phyloP scores from a whole-genome alignment of 768 basidiomycete species.

The Podaxis mareebaensis region DNA sequence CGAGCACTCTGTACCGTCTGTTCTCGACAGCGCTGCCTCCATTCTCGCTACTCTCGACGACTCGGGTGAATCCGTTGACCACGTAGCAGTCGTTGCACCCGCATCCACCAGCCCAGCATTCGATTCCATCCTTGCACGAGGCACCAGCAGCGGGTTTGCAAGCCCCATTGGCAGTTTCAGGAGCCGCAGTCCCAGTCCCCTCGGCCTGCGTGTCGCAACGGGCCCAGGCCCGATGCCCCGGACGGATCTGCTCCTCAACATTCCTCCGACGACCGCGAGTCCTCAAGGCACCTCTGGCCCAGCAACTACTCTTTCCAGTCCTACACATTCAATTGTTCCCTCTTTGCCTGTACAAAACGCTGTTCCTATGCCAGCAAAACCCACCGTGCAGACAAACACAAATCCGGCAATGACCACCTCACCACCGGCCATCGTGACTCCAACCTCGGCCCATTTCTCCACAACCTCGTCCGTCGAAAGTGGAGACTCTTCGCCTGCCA shows the following conservation, averaged over 20 bases:
- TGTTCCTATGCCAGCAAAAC: background rate
- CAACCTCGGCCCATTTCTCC: slow-evolving; percentile 52
- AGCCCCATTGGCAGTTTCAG: slow-evolving; percentile 71
- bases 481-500: slow-evolving; percentile 18
- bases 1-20: slow-evolving; percentile 81
- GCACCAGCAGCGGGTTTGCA: slow-evolving; percentile 54
- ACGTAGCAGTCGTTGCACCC: slow-evolving; percentile 67
- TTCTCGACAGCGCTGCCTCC: slow-evolving; percentile 80
- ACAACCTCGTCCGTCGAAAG: slow-evolving; percentile 18
- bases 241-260: slow-evolving; percentile 49
- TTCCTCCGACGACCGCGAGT: slow-evolving; percentile 31
- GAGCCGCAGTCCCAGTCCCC: slow-evolving; percentile 68
- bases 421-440: slow-evolving; percentile 34
- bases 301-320: slow-evolving; percentile 8
- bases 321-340: slow-evolving; percentile 7
- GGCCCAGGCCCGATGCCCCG: slow-evolving; percentile 27
- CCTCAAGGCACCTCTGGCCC: slow-evolving; percentile 15
- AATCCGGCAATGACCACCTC: background rate
- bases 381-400: background rate
- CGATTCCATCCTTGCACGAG: slow-evolving; percentile 19
- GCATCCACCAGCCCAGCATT: slow-evolving; percentile 24
- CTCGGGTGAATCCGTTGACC: slow-evolving; percentile 46
- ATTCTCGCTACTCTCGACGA: slow-evolving; percentile 52
- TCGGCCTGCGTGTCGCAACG: slow-evolving; percentile 25
- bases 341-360: slow-evolving; percentile 6